Conservation (phyloP, 2,329 filamentous ascomycete genomes). For the Pseudogymnoascus sp. region DNA sequence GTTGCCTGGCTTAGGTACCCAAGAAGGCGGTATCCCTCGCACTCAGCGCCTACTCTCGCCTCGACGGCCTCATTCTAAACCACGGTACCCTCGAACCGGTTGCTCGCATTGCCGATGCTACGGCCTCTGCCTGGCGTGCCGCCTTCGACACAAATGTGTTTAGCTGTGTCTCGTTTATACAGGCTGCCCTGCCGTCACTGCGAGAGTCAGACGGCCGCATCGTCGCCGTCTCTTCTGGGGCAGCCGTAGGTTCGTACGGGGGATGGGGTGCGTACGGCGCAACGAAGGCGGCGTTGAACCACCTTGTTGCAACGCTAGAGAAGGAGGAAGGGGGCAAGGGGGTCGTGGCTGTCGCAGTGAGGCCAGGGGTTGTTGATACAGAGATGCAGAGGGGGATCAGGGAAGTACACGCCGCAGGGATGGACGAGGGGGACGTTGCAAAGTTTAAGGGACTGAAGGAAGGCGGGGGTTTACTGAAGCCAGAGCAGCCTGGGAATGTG, state of each 20-base stretch:
- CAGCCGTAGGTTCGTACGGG: slow-evolving; percentile 55
- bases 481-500: slow-evolving; percentile 77
- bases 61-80: slow-evolving; percentile 83
- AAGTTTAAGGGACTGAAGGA: slow-evolving; percentile 65
- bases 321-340: slow-evolving; percentile 59
- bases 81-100: slow-evolving; percentile 77
- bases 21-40: slow-evolving; percentile 57
- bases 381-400: slow-evolving; percentile 83
- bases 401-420: slow-evolving; percentile 55
- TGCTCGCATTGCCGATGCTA: slow-evolving; percentile 56
- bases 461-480: slow-evolving; percentile 63
- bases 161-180: slow-evolving; percentile 65
- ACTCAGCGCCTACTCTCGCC: slow-evolving; percentile 54
- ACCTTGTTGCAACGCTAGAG: slow-evolving; percentile 63
- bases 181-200: slow-evolving; percentile 61
- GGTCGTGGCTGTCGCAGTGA: slow-evolving; percentile 63
- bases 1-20: slow-evolving; percentile 34
- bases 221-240: slow-evolving; percentile 73
- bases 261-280: slow-evolving; percentile 78
- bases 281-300: slow-evolving; percentile 76
- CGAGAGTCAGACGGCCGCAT: slow-evolving; percentile 62
- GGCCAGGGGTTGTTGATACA: slow-evolving; percentile 78
- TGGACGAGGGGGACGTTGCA: slow-evolving; percentile 48
- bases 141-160: slow-evolving; percentile 83
- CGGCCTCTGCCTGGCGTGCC: slow-evolving; percentile 65